phyloP scores from a whole-genome alignment of 2,329 filamentous ascomycete genomes.

The Purpureocillium lavendulum region DNA sequence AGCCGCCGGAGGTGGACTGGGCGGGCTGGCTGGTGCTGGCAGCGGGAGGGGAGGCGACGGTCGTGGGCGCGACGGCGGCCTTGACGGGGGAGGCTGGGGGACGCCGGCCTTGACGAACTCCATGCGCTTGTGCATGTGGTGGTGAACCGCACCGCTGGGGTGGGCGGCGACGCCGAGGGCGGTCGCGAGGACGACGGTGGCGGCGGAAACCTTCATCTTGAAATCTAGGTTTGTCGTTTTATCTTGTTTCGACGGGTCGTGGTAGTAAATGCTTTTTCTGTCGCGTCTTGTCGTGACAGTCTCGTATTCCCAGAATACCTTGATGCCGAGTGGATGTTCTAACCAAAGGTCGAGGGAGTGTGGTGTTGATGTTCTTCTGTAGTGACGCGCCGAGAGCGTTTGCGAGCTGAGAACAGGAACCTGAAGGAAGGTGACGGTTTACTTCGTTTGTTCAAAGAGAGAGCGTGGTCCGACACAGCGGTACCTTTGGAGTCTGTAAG shows the following conservation, averaged over 20 bases:
- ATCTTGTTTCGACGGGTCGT: neutral
- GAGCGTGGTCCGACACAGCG: slow-evolving; percentile 8
- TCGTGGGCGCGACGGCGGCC: slow-evolving; percentile 2
- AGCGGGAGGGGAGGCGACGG: slow-evolving; percentile 5
- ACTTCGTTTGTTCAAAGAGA: neutral
- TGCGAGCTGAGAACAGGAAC: neutral
- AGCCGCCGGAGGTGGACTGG: slow-evolving; percentile 5
- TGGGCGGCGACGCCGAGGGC: slow-evolving; percentile 32
- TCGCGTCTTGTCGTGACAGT: neutral
- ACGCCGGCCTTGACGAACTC: slow-evolving; percentile 26
- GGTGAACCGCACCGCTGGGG: slow-evolving; percentile 29
- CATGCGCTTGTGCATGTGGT: slow-evolving; percentile 20
- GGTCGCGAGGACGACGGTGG: slow-evolving; percentile 27
- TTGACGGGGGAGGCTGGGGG: slow-evolving; percentile 15
- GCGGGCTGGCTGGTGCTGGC: slow-evolving; percentile 6
- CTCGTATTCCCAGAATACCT: slow-evolving; percentile 11
- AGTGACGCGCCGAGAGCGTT: neutral
- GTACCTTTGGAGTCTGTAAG: slow-evolving; percentile 6
- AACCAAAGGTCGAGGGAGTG: slow-evolving; percentile 5
- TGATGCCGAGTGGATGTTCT: neutral
- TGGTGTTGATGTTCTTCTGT: slow-evolving; percentile 1
- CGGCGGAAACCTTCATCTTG: slow-evolving; percentile 31
- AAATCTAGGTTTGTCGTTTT: neutral
- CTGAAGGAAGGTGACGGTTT: neutral
- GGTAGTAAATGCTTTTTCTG: slow-evolving; percentile 3